Base-by-base conservation (phyloP, 768 basidiomycete genomes). In the Mycena capillaripes region DNA sequence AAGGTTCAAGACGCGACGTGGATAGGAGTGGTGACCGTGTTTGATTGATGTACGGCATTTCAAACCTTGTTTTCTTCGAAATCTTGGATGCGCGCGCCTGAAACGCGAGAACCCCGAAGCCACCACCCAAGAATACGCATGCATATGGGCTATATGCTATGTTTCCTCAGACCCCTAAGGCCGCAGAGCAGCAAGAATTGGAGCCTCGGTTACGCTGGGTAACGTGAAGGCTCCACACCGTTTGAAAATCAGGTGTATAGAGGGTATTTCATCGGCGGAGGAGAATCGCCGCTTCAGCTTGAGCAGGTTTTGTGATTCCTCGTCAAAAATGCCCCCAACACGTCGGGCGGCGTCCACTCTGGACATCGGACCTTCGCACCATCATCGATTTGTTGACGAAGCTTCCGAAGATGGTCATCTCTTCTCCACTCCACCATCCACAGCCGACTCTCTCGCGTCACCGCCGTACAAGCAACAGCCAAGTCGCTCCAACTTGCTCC, bases 381-480 rank as follows among this genome's bases (percentile, higher is more conserved):
- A 72, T 71, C 59, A 64, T 2, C 63, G 65, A 0, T 61, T 72
- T 17, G 30, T 21, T 2, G 25, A 67, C 8, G 52, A 66, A 32
- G 38, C 66, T 63, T 67, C 73, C 27, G 59, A 67, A 71, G 73
- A 75, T 55, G 65, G 62, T 48, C 74, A 65, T 61, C 66, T 34
- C 56, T 68, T 21, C 38, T 71, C 69, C n/a, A 14, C 73, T 48
- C 66, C 64, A 66, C 72, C 19, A 14, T 32, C 36, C 0, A 42
- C 60, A 38, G 30, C 32, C 27, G 71, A 66, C 32, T n/a, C n/a
- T n/a, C 63, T 67, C 10, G 55, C 60, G 29, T 73, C 71, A 17
- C 72, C 75, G 14, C 71, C 72, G 3, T 72, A 76, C 67, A 65
- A 68, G 75, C 70, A 62, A 30, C 59, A 70, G 70, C 46, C 50